A percentile compares a stretch with the other conserved stretches of the same genome.
Conservation (phyloP, 129 eudicot species). For the Helianthus annuus region DNA sequence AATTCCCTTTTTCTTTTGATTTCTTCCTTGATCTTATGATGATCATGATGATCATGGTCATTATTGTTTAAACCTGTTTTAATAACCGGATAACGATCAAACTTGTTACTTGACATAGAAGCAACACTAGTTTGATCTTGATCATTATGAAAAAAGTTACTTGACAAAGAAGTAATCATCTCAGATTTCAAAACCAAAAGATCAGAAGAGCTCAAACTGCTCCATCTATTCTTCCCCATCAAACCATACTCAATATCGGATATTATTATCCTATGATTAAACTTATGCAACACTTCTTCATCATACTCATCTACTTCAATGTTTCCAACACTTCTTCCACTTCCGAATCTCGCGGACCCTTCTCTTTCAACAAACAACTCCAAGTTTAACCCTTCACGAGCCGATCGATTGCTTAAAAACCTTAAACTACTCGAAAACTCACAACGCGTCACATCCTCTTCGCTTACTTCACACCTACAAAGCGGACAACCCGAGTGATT, state of each 20-base stretch:
- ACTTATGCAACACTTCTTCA: slow-evolving; percentile 44
- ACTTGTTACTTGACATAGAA: slow-evolving; percentile 18
- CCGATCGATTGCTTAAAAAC: slow-evolving; percentile 45
- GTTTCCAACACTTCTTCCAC: slow-evolving; percentile 41
- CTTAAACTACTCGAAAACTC: slow-evolving; percentile 52
- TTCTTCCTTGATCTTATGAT: slow-evolving; percentile 52
- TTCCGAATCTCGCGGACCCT: slow-evolving; percentile 59
- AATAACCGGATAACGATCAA: not conserved
- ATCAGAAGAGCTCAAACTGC: slow-evolving; percentile 75
- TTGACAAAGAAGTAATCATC: slow-evolving; percentile 54
- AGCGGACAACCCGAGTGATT: slow-evolving; percentile 83
- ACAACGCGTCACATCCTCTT: slow-evolving; percentile 45
- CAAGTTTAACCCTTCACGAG: slow-evolving; percentile 38
- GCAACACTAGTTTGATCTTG: slow-evolving; percentile 1
- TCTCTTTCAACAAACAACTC: slow-evolving; percentile 63
- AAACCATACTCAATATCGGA: slow-evolving; percentile 44
- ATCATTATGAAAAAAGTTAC: slow-evolving; percentile 27
- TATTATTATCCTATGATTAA: slow-evolving; percentile 65
- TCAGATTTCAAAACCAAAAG: slow-evolving; percentile 61
- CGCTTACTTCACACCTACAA: slow-evolving; percentile 61
- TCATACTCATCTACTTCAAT: slow-evolving; percentile 43
- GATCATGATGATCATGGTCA: slow-evolving; percentile 19
- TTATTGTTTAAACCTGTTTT: slow-evolving; percentile 5
- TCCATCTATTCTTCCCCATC: slow-evolving; percentile 73
- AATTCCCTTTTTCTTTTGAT: slow-evolving; percentile 43